Percentiles rank a stretch among this genome's conserved stretches.
These are phyloP conservation scores for Ophiostoma ulmi DNA, from an alignment of 2,329 filamentous ascomycete species.

Conservation along the genomic window DNA sequence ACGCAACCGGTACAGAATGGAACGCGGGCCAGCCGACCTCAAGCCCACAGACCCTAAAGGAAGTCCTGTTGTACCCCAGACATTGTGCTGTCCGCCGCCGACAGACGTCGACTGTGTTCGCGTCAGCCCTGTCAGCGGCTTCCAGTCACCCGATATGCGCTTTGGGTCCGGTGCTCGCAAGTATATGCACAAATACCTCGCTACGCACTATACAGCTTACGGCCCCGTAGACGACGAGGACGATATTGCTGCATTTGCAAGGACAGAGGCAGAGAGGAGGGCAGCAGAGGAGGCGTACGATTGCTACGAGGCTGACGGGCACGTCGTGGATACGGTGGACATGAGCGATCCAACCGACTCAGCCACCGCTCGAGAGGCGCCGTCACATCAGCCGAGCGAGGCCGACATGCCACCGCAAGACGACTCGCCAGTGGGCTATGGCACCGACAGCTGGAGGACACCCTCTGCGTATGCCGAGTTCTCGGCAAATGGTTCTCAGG, in stretches of 20 bases:
- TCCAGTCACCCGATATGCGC: slow-evolving; percentile 31
- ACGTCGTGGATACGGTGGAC: neutral
- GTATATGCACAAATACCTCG: neutral
- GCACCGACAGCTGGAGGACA: neutral
- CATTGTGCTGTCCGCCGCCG: slow-evolving; percentile 10
- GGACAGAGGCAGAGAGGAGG: neutral
- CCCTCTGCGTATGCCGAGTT: neutral
- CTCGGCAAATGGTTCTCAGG: no score
- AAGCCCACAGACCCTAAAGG: neutral
- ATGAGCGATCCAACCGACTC: neutral
- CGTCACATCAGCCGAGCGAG: neutral
- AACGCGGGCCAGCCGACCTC: neutral
- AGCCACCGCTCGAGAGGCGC: neutral
- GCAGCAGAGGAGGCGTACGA: neutral
- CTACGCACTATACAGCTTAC: neutral
- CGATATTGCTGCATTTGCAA: neutral
- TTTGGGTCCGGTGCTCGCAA: neutral
- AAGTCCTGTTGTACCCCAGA: neutral
- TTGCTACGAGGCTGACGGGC: neutral
- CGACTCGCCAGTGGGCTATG: neutral
- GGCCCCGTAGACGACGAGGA: neutral
- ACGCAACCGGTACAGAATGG: neutral
- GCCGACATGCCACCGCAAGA: neutral
- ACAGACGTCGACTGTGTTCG: slow-evolving; percentile 28
- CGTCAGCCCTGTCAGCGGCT: slow-evolving; percentile 29